Evolutionary conservation across 2,329 filamentous ascomycete genomes (phyloP), one percentile per base, ranked within the genome.

Genomic region (Pseudocercospora macadamiae): DNA sequence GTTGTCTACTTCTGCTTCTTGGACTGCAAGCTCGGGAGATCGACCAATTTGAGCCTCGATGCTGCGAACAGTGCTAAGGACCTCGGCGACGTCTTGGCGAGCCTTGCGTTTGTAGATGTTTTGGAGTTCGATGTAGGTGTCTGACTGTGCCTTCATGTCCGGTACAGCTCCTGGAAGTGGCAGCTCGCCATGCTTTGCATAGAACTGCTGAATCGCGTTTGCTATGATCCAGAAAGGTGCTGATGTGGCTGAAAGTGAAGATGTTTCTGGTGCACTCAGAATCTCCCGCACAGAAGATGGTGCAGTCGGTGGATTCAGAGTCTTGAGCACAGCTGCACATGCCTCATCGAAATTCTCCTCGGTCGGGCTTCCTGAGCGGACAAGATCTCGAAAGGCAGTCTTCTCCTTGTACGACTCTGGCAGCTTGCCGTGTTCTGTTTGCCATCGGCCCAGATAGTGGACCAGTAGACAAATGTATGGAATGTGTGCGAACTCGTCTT

Each of bases 291-390:
- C 82, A 2, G 86, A 84, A 44, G 84, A 84, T 37, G 89, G 86
- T 18, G 96, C 74, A 23, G 83, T 83, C 45, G 88, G 86, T 16
- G 81, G 78, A 42, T 88, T 87, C 28, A 99, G 80, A n/a, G 89
- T 90, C 75, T 96, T 96, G 69, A 97, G 81, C 1, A 97, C 92
- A 4, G 93, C 91, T 12, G 86, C 87, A 45, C 88, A 86, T 3
- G 95, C 96, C 75, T 99, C 95, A 61, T 97, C 91, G 70, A 92
- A 99, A 74, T 99, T 99, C 77, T 99, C 95, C 72, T 99, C 95
- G 23, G 67, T 68, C 2, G 63, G 60, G 57, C 89, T 90, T 45
- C 92, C 93, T 73, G 96, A 92, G 9, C 86, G 80, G 1, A 99
- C 85, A 10, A 88, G 76, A 25, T 87, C 83, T 56, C 90, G 83